These are phyloP conservation scores for Agastache rugosa DNA, from an alignment of 257 asterid genomes.

Conservation along the genomic window DNA sequence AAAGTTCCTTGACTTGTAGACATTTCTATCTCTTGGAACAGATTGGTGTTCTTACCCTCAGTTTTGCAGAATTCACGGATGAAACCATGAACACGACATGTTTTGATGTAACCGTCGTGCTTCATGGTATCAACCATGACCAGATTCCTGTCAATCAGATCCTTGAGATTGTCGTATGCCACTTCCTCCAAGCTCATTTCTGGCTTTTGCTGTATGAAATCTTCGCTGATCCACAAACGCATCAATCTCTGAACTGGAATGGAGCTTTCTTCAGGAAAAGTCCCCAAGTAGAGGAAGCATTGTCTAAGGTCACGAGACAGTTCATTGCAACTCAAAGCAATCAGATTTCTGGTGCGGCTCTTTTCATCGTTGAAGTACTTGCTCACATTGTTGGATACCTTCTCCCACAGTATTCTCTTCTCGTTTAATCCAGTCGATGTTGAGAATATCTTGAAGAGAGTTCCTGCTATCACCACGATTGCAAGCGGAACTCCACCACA, in stretches of 20 bases:
- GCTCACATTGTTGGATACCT: no score
- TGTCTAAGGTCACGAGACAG: conserved; percentile 47
- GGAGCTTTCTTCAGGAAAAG: conserved; percentile 44
- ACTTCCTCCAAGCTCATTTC: conserved; percentile 41
- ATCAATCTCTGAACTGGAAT: conserved; percentile 45
- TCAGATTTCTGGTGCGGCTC: conserved; percentile 32
- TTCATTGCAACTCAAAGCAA: conserved; percentile 49
- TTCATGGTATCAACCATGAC: conserved; percentile 43
- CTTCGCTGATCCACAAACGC: conserved; percentile 57
- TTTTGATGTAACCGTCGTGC: conserved; percentile 41
- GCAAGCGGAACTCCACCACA: no score
- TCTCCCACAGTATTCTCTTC: no score
- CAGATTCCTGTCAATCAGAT: conserved; percentile 47
- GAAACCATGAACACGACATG: conserved; percentile 55
- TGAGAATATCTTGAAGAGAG: no score
- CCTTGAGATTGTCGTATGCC: conserved; percentile 48
- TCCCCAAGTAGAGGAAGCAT: conserved; percentile 55
- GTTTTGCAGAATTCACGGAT: conserved; percentile 53
- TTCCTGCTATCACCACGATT: no score
- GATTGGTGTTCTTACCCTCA: conserved; percentile 36
- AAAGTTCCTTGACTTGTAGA: conserved; percentile 27
- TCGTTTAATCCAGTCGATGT: no score
- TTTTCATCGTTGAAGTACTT: not conserved
- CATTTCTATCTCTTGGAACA: conserved; percentile 46
- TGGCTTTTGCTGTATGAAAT: conserved; percentile 39